Percentiles rank a stretch among this genome's conserved stretches.
Conservation (phyloP, 129 eudicot species). For the Escallonia herrerae region DNA sequence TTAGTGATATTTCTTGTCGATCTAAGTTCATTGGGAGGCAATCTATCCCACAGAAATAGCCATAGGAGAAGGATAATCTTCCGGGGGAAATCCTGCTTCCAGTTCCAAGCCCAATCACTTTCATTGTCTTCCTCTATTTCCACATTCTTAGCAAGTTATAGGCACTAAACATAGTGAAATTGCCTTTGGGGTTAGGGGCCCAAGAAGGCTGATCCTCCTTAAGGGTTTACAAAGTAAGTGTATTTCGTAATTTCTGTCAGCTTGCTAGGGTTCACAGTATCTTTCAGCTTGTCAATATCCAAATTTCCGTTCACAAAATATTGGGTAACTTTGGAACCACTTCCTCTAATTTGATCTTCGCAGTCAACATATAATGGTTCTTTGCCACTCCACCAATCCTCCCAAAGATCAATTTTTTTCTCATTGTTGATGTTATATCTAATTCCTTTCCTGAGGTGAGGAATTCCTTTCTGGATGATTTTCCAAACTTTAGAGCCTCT, state of each 20-base stretch:
- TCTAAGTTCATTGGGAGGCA: too few relatives aligned
- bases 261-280: not conserved
- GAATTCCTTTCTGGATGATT: not conserved
- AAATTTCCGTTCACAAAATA: not conserved
- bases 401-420: not conserved
- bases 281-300: not conserved
- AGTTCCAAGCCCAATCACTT: not conserved
- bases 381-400: not conserved
- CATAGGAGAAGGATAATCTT: not conserved
- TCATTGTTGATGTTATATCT: not conserved
- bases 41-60: not conserved
- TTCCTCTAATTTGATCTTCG: not conserved
- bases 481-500: not conserved
- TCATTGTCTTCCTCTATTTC: not conserved
- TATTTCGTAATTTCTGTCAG: not conserved
- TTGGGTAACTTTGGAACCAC: not conserved
- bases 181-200: not conserved
- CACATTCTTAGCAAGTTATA: not conserved
- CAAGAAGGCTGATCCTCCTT: not conserved
- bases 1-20: too few relatives aligned
- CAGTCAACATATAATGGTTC: not conserved
- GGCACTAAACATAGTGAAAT: not conserved
- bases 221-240: not conserved
- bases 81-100: not conserved
- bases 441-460: not conserved